Evolutionary conservation across 2,329 filamentous ascomycete genomes (phyloP).

Genomic region (Coccinonectria pachysandricola): DNA sequence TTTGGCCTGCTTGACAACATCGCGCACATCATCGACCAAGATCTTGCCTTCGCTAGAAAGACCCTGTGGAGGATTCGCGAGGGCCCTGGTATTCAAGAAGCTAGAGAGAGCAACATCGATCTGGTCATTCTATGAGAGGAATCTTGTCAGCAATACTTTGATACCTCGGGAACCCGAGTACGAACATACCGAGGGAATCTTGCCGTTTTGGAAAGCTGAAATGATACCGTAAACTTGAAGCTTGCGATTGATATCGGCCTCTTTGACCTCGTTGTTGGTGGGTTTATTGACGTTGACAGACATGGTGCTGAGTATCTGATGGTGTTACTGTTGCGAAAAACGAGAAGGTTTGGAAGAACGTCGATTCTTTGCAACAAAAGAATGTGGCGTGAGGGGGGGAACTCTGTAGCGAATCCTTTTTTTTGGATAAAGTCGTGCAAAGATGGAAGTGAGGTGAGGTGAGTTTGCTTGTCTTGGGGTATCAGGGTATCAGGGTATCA

Average conservation of each 20-base stretch:
- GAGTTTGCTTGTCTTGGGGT: constrained; percentile 8
- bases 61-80: constrained; percentile 60
- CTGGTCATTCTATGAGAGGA: constrained; percentile 68
- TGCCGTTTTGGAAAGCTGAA: constrained; percentile 75
- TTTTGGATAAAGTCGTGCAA: no score
- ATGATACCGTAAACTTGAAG: constrained; percentile 90
- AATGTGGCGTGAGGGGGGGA: no score
- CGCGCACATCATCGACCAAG: constrained; percentile 67
- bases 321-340: constrained; percentile 3
- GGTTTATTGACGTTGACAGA: constrained; percentile 57
- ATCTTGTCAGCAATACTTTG: constrained; percentile 4
- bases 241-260: constrained; percentile 84
- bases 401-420: no score
- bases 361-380: no score
- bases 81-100: constrained; percentile 60
- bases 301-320: constrained; percentile 21
- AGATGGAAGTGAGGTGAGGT: constrained; percentile 3
- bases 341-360: no score
- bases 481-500: constrained; percentile 11
- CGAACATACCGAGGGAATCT: constrained; percentile 69
- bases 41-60: constrained; percentile 73
- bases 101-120: constrained; percentile 93
- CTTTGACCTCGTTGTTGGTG: constrained; percentile 63
- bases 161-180: not conserved
- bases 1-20: constrained; percentile 79